Evolutionary conservation across 495 filamentous ascomycete species (phyloP), one percentile per base, ranked within the genome.

Genomic region (Podospora comata): DNA sequence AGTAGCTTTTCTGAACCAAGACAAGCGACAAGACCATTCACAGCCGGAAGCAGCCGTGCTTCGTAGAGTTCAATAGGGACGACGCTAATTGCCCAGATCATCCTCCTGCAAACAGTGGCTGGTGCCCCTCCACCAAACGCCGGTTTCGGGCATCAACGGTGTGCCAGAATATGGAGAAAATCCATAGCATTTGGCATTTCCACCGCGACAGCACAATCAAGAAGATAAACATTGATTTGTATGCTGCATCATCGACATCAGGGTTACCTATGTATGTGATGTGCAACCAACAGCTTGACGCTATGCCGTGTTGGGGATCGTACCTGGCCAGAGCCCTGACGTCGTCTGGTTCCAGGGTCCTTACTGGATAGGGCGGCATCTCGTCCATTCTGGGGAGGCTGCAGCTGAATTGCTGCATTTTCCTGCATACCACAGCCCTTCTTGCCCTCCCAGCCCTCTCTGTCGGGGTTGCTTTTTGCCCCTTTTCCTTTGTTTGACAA

Each of bases 321-420:
- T 68, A 39, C 62, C 68, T 70, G 71, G 66, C 20, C 59, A 39
- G 67, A 44, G 65, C 71, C 71, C 72, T 74, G 72, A 74, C 72
- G 72, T 73, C 71, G 71, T 65, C 65, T 65, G 23, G 62, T 61
- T 54, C 66, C 62, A 71, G 69, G 66, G 66, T 57, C 57, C 20
- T 54, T 57, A 11, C 13, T 53, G 55, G 23, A 58, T 3, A 48
- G 39, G 39, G 39, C 39, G 13, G 39, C 34, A 39, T 39, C 34
- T 4, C 34, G 34, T 39, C 34, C 34, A 39, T 39, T 39, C 34
- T 39, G 23, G 34, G 34, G 34, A 39, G 34, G 34, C 34, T 39
- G 34, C 34, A 39, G 34, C 34, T 39, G 34, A 11, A 39, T 39
- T 39, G 11, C 39, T 48, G 39, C 39, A 48, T 18, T 48, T 48